Base-by-base conservation (phyloP, 805 yeast species). In the Metschnikowia continentalis region DNA sequence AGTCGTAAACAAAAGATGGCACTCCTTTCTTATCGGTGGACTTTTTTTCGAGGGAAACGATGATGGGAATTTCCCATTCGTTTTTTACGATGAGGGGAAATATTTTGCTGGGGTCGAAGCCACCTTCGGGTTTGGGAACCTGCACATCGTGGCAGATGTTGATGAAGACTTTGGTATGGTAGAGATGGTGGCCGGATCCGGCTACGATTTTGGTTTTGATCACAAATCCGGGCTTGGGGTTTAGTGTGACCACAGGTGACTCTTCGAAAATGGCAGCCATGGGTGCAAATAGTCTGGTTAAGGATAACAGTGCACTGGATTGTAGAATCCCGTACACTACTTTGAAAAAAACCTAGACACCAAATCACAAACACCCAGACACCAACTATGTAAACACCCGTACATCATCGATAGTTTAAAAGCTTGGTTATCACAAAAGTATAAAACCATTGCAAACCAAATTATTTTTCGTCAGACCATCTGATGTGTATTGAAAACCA, bases 31-130 rank as follows among this genome's bases (percentile, higher is more conserved):
- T 90, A 64, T 91, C 97, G 13, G 53, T 63, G 42, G 78, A 85
- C 11, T 83, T 62, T 49, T 76, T 64, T 44, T 78, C 79, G 0
- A 77, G 73, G 0, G 92, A 82, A 0, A 88, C 81, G 1, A 87
- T 77, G 2, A 91, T 81, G 1, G 97, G 97, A 1, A 90, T 84
- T 52, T 86, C 90, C 96, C 96, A 90, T 60, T 85, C 75, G 60
- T 83, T 83, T 35, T 80, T 81, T 67, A 83, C 79, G 20, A 86
- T 83, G 46, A 81, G 65, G 0, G 85, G 83, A 58, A 83, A 83
- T 2, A 88, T 81, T 2, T 71, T 65, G 36, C 71, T 76, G 3
- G 90, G 83, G 35, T 78, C 75, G 60, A 84, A 86, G 13, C 65
- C 78, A 22, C 55, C 52, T 1, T 60, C 54, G 0, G 96, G 96